Base-by-base conservation (phyloP, 2,329 filamentous ascomycete genomes). In the Fusarium buharicum region DNA sequence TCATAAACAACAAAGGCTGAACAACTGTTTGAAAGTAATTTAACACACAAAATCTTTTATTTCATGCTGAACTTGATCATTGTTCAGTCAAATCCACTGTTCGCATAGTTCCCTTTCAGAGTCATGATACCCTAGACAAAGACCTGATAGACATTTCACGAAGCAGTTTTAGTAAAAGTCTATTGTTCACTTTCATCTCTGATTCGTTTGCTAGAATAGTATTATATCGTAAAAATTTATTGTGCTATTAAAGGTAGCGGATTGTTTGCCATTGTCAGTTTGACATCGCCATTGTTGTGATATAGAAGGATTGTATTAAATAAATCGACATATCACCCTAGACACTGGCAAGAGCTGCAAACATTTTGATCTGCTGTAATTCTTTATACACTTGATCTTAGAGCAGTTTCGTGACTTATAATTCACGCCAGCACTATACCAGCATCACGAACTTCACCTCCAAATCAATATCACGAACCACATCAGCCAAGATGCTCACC, bases 71-170 rank as follows among this genome's bases (percentile, higher is more conserved):
- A 14, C 11, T 22, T 11, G 12, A 10, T 39, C 12, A 3, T 20
- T 47, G 18, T 20, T 20, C 10, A 20, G 12, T 28, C 1, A 6
- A 13, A 1, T 24, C 22, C 0, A 11, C 9, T 46, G 24, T 44
- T 56, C 27, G 18, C 4, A 1, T 28, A 55, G 6, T 7, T 4
- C 14, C 22, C 4, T n/a, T 3, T 8, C 18, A 8, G 10, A 17
- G 24, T 7, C 17, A 8, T 36, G 20, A 12, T 47, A 17, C 28
- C 1, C n/a, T 12, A 14, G 40, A 61, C 56, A 61, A 61, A 61
- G 56, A 28, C 36, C 10, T 13, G 3, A 11, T 1, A 28, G 9
- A 43, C 4, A 28, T 27, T 18, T 7, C 3, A n/a, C 30, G 20
- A 61, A 28, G 50, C 58, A 38, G 14, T 16, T 45, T 56, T 56